These are phyloP conservation scores for Boletus pseudopeckii DNA, from an alignment of 768 basidiomycete genomes.

Conservation along the genomic window DNA sequence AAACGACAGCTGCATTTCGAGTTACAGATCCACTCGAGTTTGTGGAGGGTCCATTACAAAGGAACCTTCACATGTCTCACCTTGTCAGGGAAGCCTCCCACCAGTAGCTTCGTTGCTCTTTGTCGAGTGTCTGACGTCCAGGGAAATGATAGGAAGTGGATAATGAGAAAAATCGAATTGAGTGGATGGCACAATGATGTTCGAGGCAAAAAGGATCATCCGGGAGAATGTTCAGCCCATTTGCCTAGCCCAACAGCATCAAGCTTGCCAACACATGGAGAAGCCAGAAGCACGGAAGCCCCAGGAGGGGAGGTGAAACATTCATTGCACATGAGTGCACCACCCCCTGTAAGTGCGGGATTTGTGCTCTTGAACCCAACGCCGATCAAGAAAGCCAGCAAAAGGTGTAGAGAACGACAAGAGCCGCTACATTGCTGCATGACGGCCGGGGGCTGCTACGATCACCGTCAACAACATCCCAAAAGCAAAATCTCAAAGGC, in stretches of 20 bases:
- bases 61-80: neutral
- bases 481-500: no score
- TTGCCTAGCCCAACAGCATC: neutral
- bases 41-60: no score
- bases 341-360: neutral
- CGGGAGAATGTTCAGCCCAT: no score
- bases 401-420: no score
- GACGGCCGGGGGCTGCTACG: no score
- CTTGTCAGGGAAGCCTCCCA: neutral
- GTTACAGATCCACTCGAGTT: neutral
- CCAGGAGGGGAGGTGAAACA: neutral
- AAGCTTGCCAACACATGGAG: neutral
- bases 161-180: no score
- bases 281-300: neutral
- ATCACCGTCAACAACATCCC: neutral
- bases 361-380: neutral
- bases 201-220: neutral
- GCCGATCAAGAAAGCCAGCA: neutral
- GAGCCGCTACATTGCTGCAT: no score
- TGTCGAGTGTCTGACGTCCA: neutral
- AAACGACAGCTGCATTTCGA: constrained; percentile 51
- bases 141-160: no score
- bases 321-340: neutral
- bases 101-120: neutral
- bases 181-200: neutral